Conservation (phyloP, 2,329 filamentous ascomycete genomes). For the Diaporthe citri region DNA sequence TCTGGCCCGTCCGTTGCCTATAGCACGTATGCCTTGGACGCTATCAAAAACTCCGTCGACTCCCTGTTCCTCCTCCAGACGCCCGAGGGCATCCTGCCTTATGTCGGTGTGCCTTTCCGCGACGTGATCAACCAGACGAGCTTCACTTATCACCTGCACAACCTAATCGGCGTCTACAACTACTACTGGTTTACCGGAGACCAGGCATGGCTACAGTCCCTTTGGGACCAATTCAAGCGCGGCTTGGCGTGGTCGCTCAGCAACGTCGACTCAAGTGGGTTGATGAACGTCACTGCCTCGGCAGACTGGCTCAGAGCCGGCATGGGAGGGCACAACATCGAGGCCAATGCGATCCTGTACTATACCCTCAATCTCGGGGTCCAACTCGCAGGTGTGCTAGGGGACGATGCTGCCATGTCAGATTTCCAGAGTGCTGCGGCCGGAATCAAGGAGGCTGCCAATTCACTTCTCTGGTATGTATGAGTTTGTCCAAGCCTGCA, state of each 20-base stretch:
- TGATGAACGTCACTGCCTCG: slow-evolving; percentile 62
- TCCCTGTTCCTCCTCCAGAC: slow-evolving; percentile 61
- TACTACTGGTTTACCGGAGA: slow-evolving; percentile 70
- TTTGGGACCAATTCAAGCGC: slow-evolving; percentile 62
- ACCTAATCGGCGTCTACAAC: slow-evolving; percentile 69
- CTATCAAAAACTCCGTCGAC: slow-evolving; percentile 63
- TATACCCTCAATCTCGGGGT: slow-evolving; percentile 63
- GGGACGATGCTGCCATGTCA: slow-evolving; percentile 46
- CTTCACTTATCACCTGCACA: slow-evolving; percentile 71
- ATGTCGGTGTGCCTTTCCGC: slow-evolving; percentile 60
- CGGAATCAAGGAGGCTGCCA: slow-evolving; percentile 33
- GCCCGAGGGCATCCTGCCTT: slow-evolving; percentile 54
- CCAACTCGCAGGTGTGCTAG: slow-evolving; percentile 58
- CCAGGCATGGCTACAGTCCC: slow-evolving; percentile 57
- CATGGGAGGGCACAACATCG: slow-evolving; percentile 63
- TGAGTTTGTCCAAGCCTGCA: neutral
- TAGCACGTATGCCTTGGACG: slow-evolving; percentile 65
- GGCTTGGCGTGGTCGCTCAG: slow-evolving; percentile 57
- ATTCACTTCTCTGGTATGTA: slow-evolving; percentile 34
- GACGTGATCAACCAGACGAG: slow-evolving; percentile 44
- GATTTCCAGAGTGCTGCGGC: slow-evolving; percentile 28
- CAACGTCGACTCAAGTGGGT: slow-evolving; percentile 53
- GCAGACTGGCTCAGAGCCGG: slow-evolving; percentile 65
- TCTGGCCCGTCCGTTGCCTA: slow-evolving; percentile 66
- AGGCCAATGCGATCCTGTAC: slow-evolving; percentile 66